Evolutionary conservation across 768 basidiomycete species (phyloP).

Genomic region (Boletus vinaceobasis): DNA sequence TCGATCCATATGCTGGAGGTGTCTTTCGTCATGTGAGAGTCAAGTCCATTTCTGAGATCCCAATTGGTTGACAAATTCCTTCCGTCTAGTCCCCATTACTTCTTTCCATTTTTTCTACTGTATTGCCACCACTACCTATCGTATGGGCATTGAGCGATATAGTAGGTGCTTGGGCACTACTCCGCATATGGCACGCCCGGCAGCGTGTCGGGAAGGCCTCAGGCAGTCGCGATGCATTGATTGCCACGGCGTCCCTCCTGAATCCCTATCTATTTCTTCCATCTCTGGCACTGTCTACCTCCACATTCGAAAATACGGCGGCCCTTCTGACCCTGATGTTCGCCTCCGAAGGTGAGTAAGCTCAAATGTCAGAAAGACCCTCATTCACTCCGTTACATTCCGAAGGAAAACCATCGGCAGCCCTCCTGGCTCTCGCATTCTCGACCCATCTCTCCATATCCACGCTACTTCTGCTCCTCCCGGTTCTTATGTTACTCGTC

Average conservation of each 20-base stretch:
- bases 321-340: slow-evolving; percentile 65
- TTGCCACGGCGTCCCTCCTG: slow-evolving; percentile 70
- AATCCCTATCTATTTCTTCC: slow-evolving; percentile 88
- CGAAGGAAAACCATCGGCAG: slow-evolving; percentile 54
- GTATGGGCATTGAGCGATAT: slow-evolving; percentile 73
- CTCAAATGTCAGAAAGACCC: not conserved
- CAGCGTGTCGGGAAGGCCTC: slow-evolving; percentile 40
- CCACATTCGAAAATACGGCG: slow-evolving; percentile 76
- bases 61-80: not conserved
- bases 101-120: slow-evolving; percentile 69
- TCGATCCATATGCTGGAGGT: slow-evolving; percentile 86
- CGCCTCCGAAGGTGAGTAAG: slow-evolving; percentile 57
- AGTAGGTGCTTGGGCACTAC: slow-evolving; percentile 63
- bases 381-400: not conserved
- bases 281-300: slow-evolving; percentile 77
- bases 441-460: slow-evolving; percentile 72
- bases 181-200: slow-evolving; percentile 64
- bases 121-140: slow-evolving; percentile 56
- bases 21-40: slow-evolving; percentile 76
- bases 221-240: slow-evolving; percentile 52
- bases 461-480: slow-evolving; percentile 61
- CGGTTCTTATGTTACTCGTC: slow-evolving; percentile 63
- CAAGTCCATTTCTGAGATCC: not conserved
- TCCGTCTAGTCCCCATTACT: slow-evolving; percentile 68
- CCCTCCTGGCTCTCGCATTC: slow-evolving; percentile 67